phyloP scores from a whole-genome alignment of 129 eudicot species.

The Mikania micrantha region DNA sequence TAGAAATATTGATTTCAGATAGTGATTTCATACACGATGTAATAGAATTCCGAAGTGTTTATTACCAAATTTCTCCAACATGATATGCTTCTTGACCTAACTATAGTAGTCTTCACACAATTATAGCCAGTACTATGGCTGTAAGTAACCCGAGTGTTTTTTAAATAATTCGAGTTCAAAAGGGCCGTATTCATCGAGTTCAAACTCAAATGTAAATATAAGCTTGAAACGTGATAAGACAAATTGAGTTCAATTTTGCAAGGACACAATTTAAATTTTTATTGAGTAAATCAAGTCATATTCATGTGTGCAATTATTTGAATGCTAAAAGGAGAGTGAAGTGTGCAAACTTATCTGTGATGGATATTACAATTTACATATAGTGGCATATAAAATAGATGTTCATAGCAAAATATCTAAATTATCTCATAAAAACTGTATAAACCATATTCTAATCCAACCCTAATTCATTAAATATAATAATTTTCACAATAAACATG shows the following conservation, averaged over 20 bases:
- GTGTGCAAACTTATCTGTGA: too few relatives aligned
- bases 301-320: neutral
- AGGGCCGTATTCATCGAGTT: neutral
- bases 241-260: neutral
- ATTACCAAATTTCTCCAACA: too few relatives aligned
- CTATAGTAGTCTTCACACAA: neutral
- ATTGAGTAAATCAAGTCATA: neutral
- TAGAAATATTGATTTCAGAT: too few relatives aligned
- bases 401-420: neutral
- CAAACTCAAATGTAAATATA: neutral
- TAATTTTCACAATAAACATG: neutral
- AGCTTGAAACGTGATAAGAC: neutral
- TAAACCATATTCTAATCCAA: neutral
- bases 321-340: neutral
- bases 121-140: neutral
- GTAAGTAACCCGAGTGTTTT: neutral
- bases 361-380: too few relatives aligned
- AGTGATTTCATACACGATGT: too few relatives aligned
- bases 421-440: neutral
- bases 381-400: neutral
- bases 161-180: neutral
- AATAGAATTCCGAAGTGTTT: too few relatives aligned
- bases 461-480: conserved; percentile 13
- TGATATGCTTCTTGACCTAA: too few relatives aligned
- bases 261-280: neutral